These are phyloP conservation scores for Suhomyces yuchorum DNA, from an alignment of 1,139 yeast species.

Conservation along the genomic window DNA sequence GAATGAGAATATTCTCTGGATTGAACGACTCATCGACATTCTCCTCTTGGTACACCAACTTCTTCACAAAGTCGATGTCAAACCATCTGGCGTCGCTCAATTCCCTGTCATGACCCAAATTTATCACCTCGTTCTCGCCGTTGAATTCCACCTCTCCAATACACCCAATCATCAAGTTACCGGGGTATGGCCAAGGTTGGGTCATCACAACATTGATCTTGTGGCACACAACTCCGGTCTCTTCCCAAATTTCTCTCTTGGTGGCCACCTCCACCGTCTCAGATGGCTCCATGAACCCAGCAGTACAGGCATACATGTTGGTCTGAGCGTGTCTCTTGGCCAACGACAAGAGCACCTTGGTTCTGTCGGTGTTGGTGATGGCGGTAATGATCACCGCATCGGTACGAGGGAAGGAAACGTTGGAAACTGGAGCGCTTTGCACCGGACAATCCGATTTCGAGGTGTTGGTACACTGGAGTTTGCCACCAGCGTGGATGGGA, in stretches of 20 bases:
- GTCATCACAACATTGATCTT: slow-evolving; percentile 63
- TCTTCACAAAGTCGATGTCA: slow-evolving; percentile 52
- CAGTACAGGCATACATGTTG: slow-evolving; percentile 75
- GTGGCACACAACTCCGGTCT: slow-evolving; percentile 77
- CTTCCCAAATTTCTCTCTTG: slow-evolving; percentile 91
- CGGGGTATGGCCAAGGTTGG: slow-evolving; percentile 98
- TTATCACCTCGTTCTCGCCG: slow-evolving; percentile 59
- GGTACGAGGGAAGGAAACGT: slow-evolving; percentile 84
- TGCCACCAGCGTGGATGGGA: slow-evolving; percentile 82
- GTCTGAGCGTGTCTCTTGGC: slow-evolving; percentile 54
- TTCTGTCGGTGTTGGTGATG: slow-evolving; percentile 60
- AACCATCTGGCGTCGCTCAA: slow-evolving; percentile 86
- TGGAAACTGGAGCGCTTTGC: slow-evolving; percentile 52
- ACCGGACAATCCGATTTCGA: slow-evolving; percentile 54
- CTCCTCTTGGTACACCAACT: slow-evolving; percentile 43
- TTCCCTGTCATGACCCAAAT: slow-evolving; percentile 82
- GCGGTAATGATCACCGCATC: slow-evolving; percentile 88
- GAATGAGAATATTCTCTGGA: slow-evolving; percentile 45
- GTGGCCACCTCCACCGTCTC: slow-evolving; percentile 91
- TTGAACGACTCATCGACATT: slow-evolving; percentile 27
- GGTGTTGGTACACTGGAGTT: slow-evolving; percentile 59
- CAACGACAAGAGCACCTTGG: slow-evolving; percentile 71
- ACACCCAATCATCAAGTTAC: slow-evolving; percentile 91
- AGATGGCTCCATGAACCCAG: slow-evolving; percentile 95
- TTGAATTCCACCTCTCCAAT: slow-evolving; percentile 67